Conservation (phyloP, 2,329 filamentous ascomycete species). For the Fusarium sp. region DNA sequence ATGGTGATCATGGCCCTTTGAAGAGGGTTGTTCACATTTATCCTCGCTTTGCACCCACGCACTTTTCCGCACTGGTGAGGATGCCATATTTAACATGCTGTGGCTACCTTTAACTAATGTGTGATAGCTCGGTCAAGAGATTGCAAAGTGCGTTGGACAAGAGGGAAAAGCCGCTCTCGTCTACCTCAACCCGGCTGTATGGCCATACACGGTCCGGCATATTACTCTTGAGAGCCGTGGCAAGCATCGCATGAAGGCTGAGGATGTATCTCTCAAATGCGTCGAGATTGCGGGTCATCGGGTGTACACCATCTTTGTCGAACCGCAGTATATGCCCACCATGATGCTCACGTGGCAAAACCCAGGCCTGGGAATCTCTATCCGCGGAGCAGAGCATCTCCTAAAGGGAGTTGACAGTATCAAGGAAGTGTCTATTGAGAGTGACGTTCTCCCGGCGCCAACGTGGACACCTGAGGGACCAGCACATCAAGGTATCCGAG, state of each 20-base stretch:
- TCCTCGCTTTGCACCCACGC: constrained; percentile 59
- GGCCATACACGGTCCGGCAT: constrained; percentile 47
- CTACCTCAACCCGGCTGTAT: constrained; percentile 50
- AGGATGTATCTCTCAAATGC: constrained; percentile 53
- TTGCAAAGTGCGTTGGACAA: constrained; percentile 49
- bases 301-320: constrained; percentile 59
- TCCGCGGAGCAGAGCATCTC: constrained; percentile 59
- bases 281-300: constrained; percentile 57
- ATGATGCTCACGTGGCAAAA: constrained; percentile 60
- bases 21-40: constrained; percentile 57
- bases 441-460: constrained; percentile 45
- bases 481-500: constrained; percentile 53
- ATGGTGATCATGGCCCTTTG: constrained; percentile 55
- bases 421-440: constrained; percentile 49
- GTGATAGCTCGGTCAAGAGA: constrained; percentile 51
- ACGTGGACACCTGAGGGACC: constrained; percentile 54
- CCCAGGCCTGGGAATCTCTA: constrained; percentile 59
- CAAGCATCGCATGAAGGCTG: constrained; percentile 48
- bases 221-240: constrained; percentile 51
- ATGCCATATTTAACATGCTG: not conserved
- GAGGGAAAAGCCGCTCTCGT: constrained; percentile 44
- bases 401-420: constrained; percentile 52
- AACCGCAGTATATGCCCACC: constrained; percentile 49
- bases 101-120: not conserved
- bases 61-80: constrained; percentile 49